Percentiles rank a stretch among this genome's conserved stretches.
Evolutionary conservation across 257 asterid genomes (phyloP).

Genomic region (Penstemon newberryi): DNA sequence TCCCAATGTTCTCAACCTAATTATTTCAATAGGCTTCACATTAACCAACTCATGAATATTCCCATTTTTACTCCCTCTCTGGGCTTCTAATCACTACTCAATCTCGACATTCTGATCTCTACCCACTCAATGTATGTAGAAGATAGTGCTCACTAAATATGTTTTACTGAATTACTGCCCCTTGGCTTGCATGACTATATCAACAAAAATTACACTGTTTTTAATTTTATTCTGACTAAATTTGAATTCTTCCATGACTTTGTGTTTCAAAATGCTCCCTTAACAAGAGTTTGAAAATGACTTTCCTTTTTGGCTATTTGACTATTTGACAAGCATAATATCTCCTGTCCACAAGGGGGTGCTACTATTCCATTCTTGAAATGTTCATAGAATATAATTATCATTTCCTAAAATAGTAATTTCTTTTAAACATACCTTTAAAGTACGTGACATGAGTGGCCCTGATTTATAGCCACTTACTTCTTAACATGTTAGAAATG

Average conservation of each 20-base stretch:
- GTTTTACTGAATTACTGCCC: no score
- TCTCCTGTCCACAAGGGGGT: not conserved
- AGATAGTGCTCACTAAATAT: not conserved
- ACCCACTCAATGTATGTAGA: not conserved
- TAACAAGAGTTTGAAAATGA: slow-evolving; percentile 7
- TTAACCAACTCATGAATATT: not conserved
- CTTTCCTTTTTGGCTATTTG: not conserved
- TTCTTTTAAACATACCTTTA: no score
- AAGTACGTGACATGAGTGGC: not conserved
- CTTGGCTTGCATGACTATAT: no score
- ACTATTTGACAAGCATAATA: not conserved
- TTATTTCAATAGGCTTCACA: not conserved
- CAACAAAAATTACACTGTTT: no score
- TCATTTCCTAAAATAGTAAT: no score
- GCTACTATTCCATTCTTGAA: not conserved
- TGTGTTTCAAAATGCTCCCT: not conserved
- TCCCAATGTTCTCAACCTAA: not conserved
- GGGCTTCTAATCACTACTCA: not conserved
- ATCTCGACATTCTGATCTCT: not conserved
- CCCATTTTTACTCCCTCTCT: not conserved
- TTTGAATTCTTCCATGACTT: not conserved
- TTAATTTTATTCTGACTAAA: not conserved
- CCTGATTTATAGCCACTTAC: not conserved
- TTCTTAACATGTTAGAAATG: not conserved
- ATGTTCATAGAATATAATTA: no score